Evolutionary conservation across 768 basidiomycete species (phyloP).

Genomic region (Russula lepida): DNA sequence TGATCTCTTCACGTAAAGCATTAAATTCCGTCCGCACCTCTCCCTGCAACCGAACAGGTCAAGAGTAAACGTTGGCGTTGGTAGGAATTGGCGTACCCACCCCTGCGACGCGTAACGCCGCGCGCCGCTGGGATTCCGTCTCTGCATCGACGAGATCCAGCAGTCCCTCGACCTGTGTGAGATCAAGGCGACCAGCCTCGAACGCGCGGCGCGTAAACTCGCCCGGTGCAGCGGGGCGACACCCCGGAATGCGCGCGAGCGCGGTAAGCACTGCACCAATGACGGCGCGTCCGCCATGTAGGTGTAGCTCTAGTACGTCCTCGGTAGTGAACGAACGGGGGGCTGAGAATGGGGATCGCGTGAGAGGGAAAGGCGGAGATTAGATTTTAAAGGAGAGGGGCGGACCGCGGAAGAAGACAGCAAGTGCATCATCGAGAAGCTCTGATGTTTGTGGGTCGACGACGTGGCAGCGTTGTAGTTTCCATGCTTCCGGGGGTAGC

Average conservation of each 20-base stretch:
- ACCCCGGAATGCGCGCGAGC: constrained; percentile 50
- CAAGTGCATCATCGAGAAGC: constrained; percentile 69
- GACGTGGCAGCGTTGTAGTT: constrained; percentile 61
- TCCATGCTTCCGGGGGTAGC: constrained; percentile 47
- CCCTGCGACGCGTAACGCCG: constrained; percentile 60
- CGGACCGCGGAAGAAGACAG: constrained; percentile 74
- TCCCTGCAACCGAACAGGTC: constrained; percentile 42
- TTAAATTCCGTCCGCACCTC: constrained; percentile 51
- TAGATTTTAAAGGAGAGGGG: neutral
- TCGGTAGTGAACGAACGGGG: constrained; percentile 80
- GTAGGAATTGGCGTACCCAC: constrained; percentile 36
- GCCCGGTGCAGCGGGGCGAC: constrained; percentile 75
- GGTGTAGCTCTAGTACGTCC: constrained; percentile 74
- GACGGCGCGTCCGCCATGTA: constrained; percentile 80
- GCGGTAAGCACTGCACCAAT: constrained; percentile 61
- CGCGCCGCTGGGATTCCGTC: constrained; percentile 70
- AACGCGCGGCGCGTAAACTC: constrained; percentile 88
- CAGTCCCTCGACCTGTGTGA: constrained; percentile 85
- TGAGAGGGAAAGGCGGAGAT: neutral
- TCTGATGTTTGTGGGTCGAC: constrained; percentile 53
- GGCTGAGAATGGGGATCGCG: constrained; percentile 33
- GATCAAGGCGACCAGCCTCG: constrained; percentile 68
- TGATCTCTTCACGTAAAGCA: constrained; percentile 51
- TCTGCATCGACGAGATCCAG: constrained; percentile 84
- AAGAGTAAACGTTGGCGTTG: no score